phyloP scores from a whole-genome alignment of 2,329 filamentous ascomycete species.

The Ophiocordyceps camponoti-saundersi region DNA sequence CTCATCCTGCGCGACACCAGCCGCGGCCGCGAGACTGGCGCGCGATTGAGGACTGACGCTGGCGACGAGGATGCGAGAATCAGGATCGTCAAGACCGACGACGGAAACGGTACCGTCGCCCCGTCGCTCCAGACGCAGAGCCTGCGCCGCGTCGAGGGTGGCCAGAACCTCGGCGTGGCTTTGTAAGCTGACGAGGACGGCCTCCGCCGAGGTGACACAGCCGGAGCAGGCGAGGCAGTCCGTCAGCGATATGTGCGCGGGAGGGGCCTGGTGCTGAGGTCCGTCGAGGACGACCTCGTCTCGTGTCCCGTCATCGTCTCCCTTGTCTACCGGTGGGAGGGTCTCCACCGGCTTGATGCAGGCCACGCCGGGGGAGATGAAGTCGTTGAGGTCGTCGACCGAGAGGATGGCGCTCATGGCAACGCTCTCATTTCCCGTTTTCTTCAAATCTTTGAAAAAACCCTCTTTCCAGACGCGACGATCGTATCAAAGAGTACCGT shows the following conservation, averaged over 20 bases:
- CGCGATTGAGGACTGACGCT: conserved; percentile 85
- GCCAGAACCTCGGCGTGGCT: conserved; percentile 82
- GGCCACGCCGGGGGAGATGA: conserved; percentile 91
- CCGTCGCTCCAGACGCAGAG: conserved; percentile 18
- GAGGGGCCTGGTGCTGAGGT: conserved; percentile 37
- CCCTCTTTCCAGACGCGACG: no score
- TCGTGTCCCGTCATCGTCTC: conserved; percentile 1
- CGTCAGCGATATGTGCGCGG: conserved; percentile 83
- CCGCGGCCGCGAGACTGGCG: conserved; percentile 71
- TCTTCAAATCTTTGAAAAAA: no score
- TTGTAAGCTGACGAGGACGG: conserved; percentile 87
- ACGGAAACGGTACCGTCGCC: conserved; percentile 9
- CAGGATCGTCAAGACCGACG: conserved; percentile 32
- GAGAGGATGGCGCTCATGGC: conserved; percentile 96
- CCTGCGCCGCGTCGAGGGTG: conserved; percentile 54
- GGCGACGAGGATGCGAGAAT: conserved; percentile 72
- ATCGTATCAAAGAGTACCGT: no score
- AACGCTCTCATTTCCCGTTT: neutral
- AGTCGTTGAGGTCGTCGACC: conserved; percentile 93
- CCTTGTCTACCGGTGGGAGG: conserved; percentile 44
- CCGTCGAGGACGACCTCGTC: conserved; percentile 87
- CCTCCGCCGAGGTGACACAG: conserved; percentile 93
- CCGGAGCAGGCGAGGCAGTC: conserved; percentile 96
- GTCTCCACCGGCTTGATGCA: conserved; percentile 97
- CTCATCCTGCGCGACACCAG: conserved; percentile 48